Base-by-base conservation (phyloP, 768 basidiomycete species). In the Mycena vulgaris region DNA sequence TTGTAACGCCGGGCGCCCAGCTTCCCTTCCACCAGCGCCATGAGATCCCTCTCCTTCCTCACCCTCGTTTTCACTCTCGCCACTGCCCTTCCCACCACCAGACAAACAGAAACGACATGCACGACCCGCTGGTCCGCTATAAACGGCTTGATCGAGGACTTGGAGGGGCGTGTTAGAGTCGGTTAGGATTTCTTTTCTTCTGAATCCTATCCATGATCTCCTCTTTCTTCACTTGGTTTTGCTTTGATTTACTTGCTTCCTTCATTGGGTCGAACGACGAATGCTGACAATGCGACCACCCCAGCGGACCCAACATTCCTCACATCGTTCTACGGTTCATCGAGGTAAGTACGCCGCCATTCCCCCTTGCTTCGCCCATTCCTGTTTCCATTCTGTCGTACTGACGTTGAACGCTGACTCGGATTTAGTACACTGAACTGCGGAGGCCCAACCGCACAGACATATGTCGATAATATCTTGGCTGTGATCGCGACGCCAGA, bases 401-500 rank as follows among this genome's bases (percentile, higher is more conserved):
- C 39, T 39, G 39, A 16, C 7, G 39, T 39, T 16, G 39, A 39
- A 39, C 39, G 39, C 7, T 39, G 39, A 39, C 39, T 39, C 39
- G 39, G n/a, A 45, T 42, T n/a, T 42, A 64, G 63, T 27, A 31
- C 63, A 27, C 17, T 7, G 33, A 56, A 64, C 63, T 64, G 63
- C 52, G 63, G 63, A 30, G 63, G 63, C 42, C 39, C 47, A 27
- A 27, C 9, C 23, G 3, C n/a, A 2, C 45, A 62, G 48, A 51
- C 60, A 31, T 62, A 62, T 45, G 63, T 64, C 53, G 52, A 64
- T 30, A 64, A 64, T 23, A 55, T 64, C 52, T 17, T 64, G 31
- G 63, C 63, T 23, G 63, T 64, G 11, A 64, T 64, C 40, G 63
- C 63, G 25, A 64, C 63, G 27, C 63, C 63, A 2, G 63, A 64